Base-by-base conservation (phyloP, 768 basidiomycete genomes). In the Dictyophora rubrovolvata region DNA sequence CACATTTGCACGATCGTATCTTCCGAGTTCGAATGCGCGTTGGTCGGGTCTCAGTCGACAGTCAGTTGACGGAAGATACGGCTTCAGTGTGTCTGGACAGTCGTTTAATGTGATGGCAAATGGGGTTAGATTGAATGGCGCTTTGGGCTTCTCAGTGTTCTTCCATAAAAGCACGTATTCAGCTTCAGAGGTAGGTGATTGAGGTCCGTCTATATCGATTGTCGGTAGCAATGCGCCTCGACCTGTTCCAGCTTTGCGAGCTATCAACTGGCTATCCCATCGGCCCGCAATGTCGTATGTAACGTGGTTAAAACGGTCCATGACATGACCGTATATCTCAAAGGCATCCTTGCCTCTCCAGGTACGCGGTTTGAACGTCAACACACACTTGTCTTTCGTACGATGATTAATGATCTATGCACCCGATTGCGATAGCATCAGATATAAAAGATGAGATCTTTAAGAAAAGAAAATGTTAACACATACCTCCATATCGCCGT, bases 311-410 rank as follows among this genome's bases (percentile, higher is more conserved):
- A 72, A 64, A 1, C 79, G 69, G 66, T 90, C 85, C 60, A 79
- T 71, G 20, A 97, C 93, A 46, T 81, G 79, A 0, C 94, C 95
- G 1, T 86, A 87, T 68, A 98, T 93, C 71, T 98, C 95, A 66
- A 79, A 93, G 0, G 93, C 92, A 61, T 95, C 88, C 65, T 82
- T 88, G 9, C 89, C 92, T 56, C 92, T 77, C 94, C 94, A 98
- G 2, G 93, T 92, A 59, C 93, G 81, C 2, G 94, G 94, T 72
- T 97, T 98, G 78, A 97, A 98, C 2, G 92, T 94, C 21, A 98
- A 74, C 0, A 89, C 76, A 64, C 93, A 96, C 52, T 79, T 82
- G 64, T 97, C 93, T 8, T 84, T 81, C 0, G 93, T 97, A 7
- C 91, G 82, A 68, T 97, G 93, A 65, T 98, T 98, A 42, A 84